Evolutionary conservation across 768 basidiomycete genomes (phyloP).

Genomic region (Sporobolomyces roseus): DNA sequence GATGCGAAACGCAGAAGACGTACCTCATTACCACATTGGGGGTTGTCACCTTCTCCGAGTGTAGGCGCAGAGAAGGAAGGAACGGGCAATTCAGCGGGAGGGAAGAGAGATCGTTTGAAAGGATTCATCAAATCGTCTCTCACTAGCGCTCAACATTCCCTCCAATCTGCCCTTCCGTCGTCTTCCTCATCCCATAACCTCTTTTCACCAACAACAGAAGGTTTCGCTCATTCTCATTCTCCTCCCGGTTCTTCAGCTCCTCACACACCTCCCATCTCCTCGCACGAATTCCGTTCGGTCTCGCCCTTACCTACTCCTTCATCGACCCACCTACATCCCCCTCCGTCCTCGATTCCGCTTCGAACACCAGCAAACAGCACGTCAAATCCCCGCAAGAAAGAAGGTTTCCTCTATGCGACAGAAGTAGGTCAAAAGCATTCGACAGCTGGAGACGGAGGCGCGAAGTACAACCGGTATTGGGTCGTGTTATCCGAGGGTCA

Average conservation of each 20-base stretch:
- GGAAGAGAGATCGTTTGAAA: constrained; percentile 30
- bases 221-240: neutral
- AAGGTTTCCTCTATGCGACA: constrained; percentile 41
- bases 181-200: constrained; percentile 13
- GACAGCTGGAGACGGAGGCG: constrained; percentile 29
- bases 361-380: neutral
- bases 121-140: constrained; percentile 27
- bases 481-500: constrained; percentile 37
- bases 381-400: constrained; percentile 24
- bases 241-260: neutral
- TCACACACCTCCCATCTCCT: neutral
- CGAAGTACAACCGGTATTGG: constrained; percentile 35
- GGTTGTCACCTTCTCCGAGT: neutral
- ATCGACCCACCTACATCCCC: neutral
- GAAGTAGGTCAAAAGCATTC: constrained; percentile 33
- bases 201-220: constrained; percentile 5
- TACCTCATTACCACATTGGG: constrained; percentile 15
- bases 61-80: constrained; percentile 1
- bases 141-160: constrained; percentile 6
- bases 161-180: constrained; percentile 18
- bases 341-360: neutral
- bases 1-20: constrained; percentile 3
- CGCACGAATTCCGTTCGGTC: no score
- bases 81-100: neutral
- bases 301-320: neutral